These are phyloP conservation scores for Coemansia reversa DNA, from an alignment of 192 early-diverging fungal species.

Conservation along the genomic window DNA sequence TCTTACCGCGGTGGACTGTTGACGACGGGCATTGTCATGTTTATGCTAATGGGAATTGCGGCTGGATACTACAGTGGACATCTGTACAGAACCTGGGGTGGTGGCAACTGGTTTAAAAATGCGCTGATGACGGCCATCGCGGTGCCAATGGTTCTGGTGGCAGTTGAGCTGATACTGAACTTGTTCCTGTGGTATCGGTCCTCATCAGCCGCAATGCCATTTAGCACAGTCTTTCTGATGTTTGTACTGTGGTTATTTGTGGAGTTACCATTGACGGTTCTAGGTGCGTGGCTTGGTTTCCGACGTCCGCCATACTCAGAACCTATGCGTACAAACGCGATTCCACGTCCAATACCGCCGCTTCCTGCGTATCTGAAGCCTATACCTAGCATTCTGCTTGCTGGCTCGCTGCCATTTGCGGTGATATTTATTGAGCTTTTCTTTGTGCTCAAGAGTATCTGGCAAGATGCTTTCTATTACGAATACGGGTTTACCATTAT, in stretches of 20 bases:
- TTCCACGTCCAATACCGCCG: conserved; percentile 88
- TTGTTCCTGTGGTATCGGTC: conserved; percentile 82
- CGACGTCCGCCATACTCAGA: conserved; percentile 73
- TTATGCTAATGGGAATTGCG: conserved; percentile 56
- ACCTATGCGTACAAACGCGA: conserved; percentile 87
- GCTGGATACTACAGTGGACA: conserved; percentile 71
- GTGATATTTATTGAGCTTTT: conserved; percentile 74
- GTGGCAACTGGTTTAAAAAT: conserved; percentile 69
- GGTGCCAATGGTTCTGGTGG: conserved; percentile 62
- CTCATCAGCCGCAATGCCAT: conserved; percentile 89
- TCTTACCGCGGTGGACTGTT: conserved; percentile 67
- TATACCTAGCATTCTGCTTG: conserved; percentile 60
- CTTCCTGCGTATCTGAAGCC: conserved; percentile 70
- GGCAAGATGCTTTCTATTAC: conserved; percentile 68
- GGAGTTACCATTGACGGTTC: conserved; percentile 73
- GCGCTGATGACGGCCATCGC: conserved; percentile 61
- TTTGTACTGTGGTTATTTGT: conserved; percentile 78
- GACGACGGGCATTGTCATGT: conserved; percentile 56
- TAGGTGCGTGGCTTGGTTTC: conserved; percentile 88
- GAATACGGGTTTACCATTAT: conserved; percentile 63
- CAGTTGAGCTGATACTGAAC: conserved; percentile 71
- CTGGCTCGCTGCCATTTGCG: conserved; percentile 70
- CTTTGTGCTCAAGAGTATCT: conserved; percentile 68
- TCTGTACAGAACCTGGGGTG: conserved; percentile 70
- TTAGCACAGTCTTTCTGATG: conserved; percentile 79